Percentiles rank a stretch among this genome's conserved stretches.
Evolutionary conservation across 371 early-diverging fungal genomes (phyloP).

Genomic region (Quaeritorhiza haematococci): DNA sequence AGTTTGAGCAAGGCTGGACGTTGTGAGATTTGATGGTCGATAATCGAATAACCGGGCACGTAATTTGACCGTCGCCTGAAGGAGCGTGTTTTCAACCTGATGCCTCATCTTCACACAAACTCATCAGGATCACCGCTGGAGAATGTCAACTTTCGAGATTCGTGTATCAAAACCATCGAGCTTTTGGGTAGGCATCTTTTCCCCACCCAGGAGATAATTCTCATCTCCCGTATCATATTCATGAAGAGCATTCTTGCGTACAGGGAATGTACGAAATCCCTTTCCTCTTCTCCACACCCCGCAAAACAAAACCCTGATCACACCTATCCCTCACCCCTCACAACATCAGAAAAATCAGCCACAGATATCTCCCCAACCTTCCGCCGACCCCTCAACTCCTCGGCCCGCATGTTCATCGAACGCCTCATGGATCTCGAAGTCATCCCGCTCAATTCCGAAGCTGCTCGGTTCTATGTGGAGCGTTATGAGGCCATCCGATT

Average conservation of each 20-base stretch:
- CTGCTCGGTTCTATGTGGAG: constrained; percentile 6
- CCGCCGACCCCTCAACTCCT: constrained; percentile 2
- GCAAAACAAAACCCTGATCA: constrained; percentile 1
- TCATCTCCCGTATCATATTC: too few species aligned
- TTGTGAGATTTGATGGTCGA: too few species aligned
- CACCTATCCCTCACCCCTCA: constrained; percentile 1
- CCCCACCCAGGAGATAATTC: too few species aligned
- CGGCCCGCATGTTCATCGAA: too few species aligned
- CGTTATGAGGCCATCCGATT: constrained; percentile 19
- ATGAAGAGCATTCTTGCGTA: too few species aligned
- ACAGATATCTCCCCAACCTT: constrained; percentile 3
- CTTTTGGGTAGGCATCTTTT: too few species aligned
- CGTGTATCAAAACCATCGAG: too few species aligned
- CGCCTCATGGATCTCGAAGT: background rate
- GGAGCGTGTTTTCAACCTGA: constrained; percentile 60
- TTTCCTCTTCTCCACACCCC: constrained; percentile 5
- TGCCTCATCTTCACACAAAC: constrained; percentile 56
- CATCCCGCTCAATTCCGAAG: background rate
- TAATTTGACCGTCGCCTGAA: constrained; percentile 30
- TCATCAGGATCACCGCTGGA: constrained; percentile 37
- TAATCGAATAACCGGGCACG: too few species aligned
- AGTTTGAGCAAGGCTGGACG: too few species aligned
- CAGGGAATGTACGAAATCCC: too few species aligned
- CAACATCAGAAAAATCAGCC: constrained; percentile 3
- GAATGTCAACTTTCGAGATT: background rate